Evolutionary conservation across 148 eudicot genomes (phyloP).

Genomic region (Vaccinium vitisidaea): DNA sequence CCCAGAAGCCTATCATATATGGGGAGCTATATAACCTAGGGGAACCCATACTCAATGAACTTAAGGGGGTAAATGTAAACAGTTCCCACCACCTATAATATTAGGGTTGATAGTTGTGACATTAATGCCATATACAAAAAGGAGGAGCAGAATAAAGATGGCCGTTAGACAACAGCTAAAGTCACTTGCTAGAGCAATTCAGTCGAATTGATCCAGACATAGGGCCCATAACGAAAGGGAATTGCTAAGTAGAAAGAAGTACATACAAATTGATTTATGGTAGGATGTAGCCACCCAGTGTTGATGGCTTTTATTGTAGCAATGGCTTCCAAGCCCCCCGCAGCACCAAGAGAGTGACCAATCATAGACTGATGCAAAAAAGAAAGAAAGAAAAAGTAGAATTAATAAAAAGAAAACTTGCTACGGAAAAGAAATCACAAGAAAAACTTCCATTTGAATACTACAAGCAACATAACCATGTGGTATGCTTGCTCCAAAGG

Average conservation of each 20-base stretch:
- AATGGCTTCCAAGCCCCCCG: conserved; percentile 98
- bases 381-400: conserved; percentile 1
- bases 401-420: conserved; percentile 19
- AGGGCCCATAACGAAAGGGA: background rate
- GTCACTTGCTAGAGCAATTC: background rate
- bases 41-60: background rate
- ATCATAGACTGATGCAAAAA: conserved; percentile 74
- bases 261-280: conserved; percentile 95
- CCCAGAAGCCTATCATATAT: background rate
- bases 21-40: background rate
- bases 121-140: no score
- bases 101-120: background rate
- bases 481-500: background rate
- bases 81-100: background rate
- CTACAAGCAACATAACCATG: background rate
- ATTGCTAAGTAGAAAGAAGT: background rate
- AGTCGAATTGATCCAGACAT: background rate
- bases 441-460: background rate
- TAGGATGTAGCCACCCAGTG: conserved; percentile 94
- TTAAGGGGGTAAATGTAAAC: no score
- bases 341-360: conserved; percentile 98
- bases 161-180: background rate
- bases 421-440: conserved; percentile 1
- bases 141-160: background rate
- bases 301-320: conserved; percentile 82